Conservation (phyloP, 441 rosid species). For the Gossypium lobatum region DNA sequence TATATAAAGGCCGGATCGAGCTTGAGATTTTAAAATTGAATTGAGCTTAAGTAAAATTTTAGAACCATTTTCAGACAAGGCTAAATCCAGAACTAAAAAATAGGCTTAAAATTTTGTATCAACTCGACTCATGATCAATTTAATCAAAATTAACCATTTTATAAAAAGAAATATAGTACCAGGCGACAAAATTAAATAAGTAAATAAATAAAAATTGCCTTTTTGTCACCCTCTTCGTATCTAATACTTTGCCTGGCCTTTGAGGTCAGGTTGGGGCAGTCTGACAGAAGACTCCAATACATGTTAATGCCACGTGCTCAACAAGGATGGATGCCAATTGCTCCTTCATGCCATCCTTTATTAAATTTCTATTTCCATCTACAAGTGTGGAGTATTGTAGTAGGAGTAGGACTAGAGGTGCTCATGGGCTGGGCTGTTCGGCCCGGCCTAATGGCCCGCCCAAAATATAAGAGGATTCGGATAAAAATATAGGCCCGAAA, state of each 20-base stretch:
- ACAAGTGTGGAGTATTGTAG: no score
- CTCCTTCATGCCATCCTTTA: neutral
- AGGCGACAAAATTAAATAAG: neutral
- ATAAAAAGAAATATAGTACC: no score
- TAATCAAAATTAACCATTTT: no score
- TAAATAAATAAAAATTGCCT: neutral
- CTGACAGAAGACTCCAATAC: neutral
- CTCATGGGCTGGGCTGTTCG: no score
- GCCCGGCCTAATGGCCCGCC: no score
- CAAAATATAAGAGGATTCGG: no score
- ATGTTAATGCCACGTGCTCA: neutral
- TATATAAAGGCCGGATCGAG: fast-evolving
- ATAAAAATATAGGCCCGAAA: no score
- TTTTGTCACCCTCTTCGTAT: neutral
- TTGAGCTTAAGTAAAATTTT: no score
- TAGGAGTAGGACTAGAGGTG: no score
- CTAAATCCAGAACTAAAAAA: no score
- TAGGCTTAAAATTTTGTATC: fast-evolving
- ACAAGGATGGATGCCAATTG: neutral
- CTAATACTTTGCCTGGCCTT: neutral
- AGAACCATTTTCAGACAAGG: fast-evolving
- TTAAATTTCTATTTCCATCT: neutral
- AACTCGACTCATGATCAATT: fast-evolving
- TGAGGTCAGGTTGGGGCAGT: neutral
- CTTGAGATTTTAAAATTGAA: no score